Conservation (phyloP, 495 filamentous ascomycete genomes). For the Letharia columbiana region DNA sequence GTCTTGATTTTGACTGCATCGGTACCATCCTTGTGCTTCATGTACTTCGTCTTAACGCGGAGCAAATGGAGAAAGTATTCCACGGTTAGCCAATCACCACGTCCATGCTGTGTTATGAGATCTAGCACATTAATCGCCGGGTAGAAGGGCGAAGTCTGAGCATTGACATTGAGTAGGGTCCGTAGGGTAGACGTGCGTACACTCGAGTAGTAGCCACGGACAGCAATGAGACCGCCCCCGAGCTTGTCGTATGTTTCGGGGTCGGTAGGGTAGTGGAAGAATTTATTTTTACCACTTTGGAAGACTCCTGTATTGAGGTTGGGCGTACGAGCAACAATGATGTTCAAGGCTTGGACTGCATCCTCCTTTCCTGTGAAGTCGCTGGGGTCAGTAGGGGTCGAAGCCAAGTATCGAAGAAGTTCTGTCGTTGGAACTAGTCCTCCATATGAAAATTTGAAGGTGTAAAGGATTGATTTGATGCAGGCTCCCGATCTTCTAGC, state of each 20-base stretch:
- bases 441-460: conserved; percentile 13
- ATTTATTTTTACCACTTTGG: conserved; percentile 22
- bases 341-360: conserved; percentile 41
- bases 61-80: conserved; percentile 7
- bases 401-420: conserved; percentile 32
- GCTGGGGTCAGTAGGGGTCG: conserved; percentile 42
- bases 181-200: conserved; percentile 56
- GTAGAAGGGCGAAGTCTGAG: conserved; percentile 13
- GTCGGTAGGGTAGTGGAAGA: conserved; percentile 18
- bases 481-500: conserved; percentile 9
- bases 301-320: conserved; percentile 27
- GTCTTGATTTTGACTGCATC: conserved; percentile 7
- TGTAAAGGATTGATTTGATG: conserved; percentile 9
- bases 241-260: conserved; percentile 18
- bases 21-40: conserved; percentile 5
- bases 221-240: conserved; percentile 37
- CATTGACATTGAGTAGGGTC: conserved; percentile 30
- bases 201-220: conserved; percentile 62
- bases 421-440: conserved; percentile 8
- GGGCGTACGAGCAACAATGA: conserved; percentile 34
- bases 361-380: conserved; percentile 40
- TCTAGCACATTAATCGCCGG: neutral
- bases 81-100: neutral
- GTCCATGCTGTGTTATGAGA: neutral
- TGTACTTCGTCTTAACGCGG: conserved; percentile 11